phyloP scores from a whole-genome alignment of 495 filamentous ascomycete genomes.

The Penicillium manginii region DNA sequence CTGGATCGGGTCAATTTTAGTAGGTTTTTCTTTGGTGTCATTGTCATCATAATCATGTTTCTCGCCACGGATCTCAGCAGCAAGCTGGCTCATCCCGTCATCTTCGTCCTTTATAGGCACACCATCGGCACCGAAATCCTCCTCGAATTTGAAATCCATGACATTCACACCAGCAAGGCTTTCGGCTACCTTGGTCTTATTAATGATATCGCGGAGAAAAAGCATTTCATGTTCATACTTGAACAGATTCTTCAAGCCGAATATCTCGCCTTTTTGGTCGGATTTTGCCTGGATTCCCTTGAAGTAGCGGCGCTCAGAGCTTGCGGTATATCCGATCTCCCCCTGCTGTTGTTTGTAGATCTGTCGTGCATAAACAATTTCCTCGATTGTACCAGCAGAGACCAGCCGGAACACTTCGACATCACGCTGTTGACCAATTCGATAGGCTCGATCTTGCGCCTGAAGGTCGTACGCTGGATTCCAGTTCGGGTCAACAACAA shows the following conservation, averaged over 20 bases:
- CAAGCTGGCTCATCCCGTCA: slow-evolving; percentile 77
- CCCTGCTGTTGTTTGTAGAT: slow-evolving; percentile 99
- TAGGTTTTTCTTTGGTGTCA: slow-evolving; percentile 10
- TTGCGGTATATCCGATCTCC: slow-evolving; percentile 95
- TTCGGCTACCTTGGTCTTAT: slow-evolving; percentile 97
- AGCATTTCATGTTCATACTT: slow-evolving; percentile 77
- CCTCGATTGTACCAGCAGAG: slow-evolving; percentile 92
- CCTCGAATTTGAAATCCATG: slow-evolving; percentile 69
- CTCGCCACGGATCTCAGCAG: slow-evolving; percentile 66
- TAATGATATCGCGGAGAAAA: slow-evolving; percentile 88
- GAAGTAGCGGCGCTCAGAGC: slow-evolving; percentile 91
- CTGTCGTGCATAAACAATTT: slow-evolving; percentile 95
- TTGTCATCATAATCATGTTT: slow-evolving; percentile 35
- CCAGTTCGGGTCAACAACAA: slow-evolving; percentile 97
- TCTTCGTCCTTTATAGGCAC: slow-evolving; percentile 36
- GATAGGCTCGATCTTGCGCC: slow-evolving; percentile 94
- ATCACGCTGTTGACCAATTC: slow-evolving; percentile 90
- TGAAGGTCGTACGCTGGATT: slow-evolving; percentile 93
- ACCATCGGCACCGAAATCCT: slow-evolving; percentile 41
- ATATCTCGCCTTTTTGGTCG: slow-evolving; percentile 88
- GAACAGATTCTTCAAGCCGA: slow-evolving; percentile 88
- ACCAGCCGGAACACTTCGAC: slow-evolving; percentile 96
- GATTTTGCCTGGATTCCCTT: slow-evolving; percentile 87
- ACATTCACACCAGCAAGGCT: slow-evolving; percentile 83
- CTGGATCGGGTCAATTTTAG: slow-evolving; percentile 75